A percentile compares a stretch with the other conserved stretches of the same genome.
Evolutionary conservation across 2,329 filamentous ascomycete genomes (phyloP).

Genomic region (Monosporascus ibericus): DNA sequence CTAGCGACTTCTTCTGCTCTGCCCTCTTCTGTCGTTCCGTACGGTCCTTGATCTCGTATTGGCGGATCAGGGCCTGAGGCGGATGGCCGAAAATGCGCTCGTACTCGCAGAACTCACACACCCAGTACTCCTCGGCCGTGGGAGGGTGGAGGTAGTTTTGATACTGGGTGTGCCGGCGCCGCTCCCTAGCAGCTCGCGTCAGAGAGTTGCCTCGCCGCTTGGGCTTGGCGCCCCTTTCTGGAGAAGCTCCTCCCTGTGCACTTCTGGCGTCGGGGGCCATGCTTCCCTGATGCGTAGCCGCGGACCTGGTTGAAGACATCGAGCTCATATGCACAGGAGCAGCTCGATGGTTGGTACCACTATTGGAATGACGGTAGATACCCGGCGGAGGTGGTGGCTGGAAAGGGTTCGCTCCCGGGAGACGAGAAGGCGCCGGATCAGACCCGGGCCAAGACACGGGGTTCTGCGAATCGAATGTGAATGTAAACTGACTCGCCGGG

Average conservation of each 20-base stretch:
- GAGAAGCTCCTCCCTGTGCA: constrained; percentile 31
- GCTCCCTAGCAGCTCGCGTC: constrained; percentile 66
- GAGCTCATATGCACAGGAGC: constrained; percentile 11
- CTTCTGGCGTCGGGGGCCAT: constrained; percentile 25
- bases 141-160: constrained; percentile 72
- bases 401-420: constrained; percentile 18
- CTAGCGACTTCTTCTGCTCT: constrained; percentile 77
- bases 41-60: constrained; percentile 92
- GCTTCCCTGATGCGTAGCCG: constrained; percentile 9
- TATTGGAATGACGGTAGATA: constrained; percentile 12
- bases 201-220: constrained; percentile 67
- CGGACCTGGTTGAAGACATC: constrained; percentile 7
- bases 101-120: constrained; percentile 98
- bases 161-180: constrained; percentile 70
- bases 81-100: constrained; percentile 89
- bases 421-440: constrained; percentile 28
- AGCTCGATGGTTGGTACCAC: constrained; percentile 7
- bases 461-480: constrained; percentile 88
- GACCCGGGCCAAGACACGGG: constrained; percentile 69
- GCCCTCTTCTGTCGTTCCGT: constrained; percentile 76
- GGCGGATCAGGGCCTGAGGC: constrained; percentile 76
- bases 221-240: constrained; percentile 46
- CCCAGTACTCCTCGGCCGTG: constrained; percentile 70
- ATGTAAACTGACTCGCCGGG: constrained; percentile 85
- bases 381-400: constrained; percentile 13